Evolutionary conservation across 352 stramenopile species (phyloP).

Genomic region (Plasmopara viticola): DNA sequence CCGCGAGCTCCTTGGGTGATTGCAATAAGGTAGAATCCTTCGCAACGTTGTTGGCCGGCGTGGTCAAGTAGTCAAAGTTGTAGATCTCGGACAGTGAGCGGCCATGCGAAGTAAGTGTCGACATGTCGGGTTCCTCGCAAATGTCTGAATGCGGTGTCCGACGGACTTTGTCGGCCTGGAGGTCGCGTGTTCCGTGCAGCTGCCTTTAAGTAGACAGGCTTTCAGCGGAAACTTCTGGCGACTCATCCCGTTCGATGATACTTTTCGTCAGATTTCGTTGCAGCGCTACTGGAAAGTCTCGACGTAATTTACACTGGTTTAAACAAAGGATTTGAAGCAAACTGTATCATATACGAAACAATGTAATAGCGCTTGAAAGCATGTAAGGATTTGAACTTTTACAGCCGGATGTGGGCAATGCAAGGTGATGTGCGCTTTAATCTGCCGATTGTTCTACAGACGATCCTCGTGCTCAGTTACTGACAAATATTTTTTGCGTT

Average conservation of each 20-base stretch:
- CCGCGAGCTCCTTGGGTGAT: constrained; percentile 1
- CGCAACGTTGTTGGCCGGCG: background rate
- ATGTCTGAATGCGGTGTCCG: constrained; percentile 4
- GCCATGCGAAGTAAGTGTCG: background rate
- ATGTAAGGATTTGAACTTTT: no score
- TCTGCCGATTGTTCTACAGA: no score
- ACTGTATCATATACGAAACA: no score
- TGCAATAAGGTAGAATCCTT: background rate
- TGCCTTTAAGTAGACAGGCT: constrained; percentile 14
- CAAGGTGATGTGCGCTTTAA: no score
- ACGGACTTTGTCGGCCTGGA: constrained; percentile 1
- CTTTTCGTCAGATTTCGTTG: constrained; percentile 4
- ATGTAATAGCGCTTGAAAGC: no score
- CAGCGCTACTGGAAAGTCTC: constrained; percentile 1
- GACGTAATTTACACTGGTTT: background rate
- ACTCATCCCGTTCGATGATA: constrained; percentile 8
- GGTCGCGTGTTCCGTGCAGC: constrained; percentile 5
- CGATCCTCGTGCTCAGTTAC: no score
- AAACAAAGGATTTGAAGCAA: no score
- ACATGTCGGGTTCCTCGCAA: constrained; percentile 5
- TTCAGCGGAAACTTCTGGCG: constrained; percentile 13
- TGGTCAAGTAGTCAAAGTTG: constrained; percentile 11
- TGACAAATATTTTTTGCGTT: no score
- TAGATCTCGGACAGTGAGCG: constrained; percentile 12
- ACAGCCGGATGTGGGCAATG: no score